Conservation (phyloP, 2,329 filamentous ascomycete genomes). For the Neodidymelliopsis sp. region DNA sequence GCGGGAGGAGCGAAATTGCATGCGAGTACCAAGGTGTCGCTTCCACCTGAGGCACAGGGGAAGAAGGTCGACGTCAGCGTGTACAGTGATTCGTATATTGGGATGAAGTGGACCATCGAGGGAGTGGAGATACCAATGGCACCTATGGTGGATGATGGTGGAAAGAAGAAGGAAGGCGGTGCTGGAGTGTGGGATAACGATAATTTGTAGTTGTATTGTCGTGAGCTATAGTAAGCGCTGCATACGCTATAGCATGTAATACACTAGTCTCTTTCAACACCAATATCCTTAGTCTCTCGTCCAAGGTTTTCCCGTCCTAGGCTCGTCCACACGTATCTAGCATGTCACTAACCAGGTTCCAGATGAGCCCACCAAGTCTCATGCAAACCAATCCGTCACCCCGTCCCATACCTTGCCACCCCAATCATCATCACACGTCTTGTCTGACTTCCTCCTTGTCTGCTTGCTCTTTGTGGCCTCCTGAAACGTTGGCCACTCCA, state of each 20-base stretch:
- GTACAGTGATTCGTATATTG: slow-evolving; percentile 87
- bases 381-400: slow-evolving; percentile 22
- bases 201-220: background rate
- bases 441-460: background rate
- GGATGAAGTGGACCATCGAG: slow-evolving; percentile 69
- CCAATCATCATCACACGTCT: background rate
- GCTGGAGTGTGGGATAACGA: slow-evolving; percentile 16
- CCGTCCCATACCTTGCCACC: slow-evolving; percentile 22
- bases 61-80: slow-evolving; percentile 77
- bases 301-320: no score
- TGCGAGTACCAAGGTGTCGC: slow-evolving; percentile 65
- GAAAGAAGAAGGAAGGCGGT: slow-evolving; percentile 35
- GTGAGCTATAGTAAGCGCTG: background rate
- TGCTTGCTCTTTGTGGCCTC: slow-evolving; percentile 15
- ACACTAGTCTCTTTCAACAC: no score
- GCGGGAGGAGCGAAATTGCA: slow-evolving; percentile 52
- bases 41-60: slow-evolving; percentile 62
- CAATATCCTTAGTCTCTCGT: no score
- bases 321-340: no score
- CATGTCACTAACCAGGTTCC: no score
- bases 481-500: slow-evolving; percentile 29
- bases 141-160: slow-evolving; percentile 38
- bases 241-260: background rate
- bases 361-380: background rate
- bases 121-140: slow-evolving; percentile 60